phyloP scores from a whole-genome alignment of 495 filamentous ascomycete genomes.

The Tirmania nivea region DNA sequence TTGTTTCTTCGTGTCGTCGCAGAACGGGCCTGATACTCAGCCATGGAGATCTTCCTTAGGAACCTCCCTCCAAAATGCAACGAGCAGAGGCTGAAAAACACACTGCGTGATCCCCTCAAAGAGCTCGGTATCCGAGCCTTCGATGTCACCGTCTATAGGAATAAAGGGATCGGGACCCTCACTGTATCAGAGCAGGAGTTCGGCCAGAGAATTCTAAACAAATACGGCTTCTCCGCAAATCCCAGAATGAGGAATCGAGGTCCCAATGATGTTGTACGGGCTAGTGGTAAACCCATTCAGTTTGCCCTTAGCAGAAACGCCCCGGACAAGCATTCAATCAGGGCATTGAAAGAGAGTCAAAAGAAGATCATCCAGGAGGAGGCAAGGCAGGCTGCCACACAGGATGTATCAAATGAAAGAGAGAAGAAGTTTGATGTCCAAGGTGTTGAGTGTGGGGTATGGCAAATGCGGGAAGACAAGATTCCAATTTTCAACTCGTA shows the following conservation, averaged over 20 bases:
- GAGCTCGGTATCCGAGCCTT: conserved; percentile 21
- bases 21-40: too few relatives aligned
- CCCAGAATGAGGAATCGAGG: too few relatives aligned
- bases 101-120: conserved; percentile 20
- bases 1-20: too few relatives aligned
- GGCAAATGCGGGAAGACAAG: conserved; percentile 4
- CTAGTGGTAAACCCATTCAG: background rate
- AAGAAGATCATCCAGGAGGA: background rate
- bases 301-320: background rate
- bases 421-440: conserved; percentile 6
- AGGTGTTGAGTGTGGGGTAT: conserved; percentile 10
- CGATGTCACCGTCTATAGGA: conserved; percentile 19
- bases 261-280: too few relatives aligned
- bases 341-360: background rate
- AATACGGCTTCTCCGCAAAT: background rate
- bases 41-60: conserved; percentile 25
- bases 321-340: background rate
- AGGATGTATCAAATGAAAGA: background rate
- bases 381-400: background rate
- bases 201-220: conserved; percentile 22
- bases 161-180: conserved; percentile 16
- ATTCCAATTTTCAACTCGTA: conserved; percentile 9
- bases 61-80: conserved; percentile 22
- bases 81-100: conserved; percentile 16
- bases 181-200: conserved; percentile 22